Base-by-base conservation (phyloP, 2,329 filamentous ascomycete species). In the Hymenoscyphus albidus region DNA sequence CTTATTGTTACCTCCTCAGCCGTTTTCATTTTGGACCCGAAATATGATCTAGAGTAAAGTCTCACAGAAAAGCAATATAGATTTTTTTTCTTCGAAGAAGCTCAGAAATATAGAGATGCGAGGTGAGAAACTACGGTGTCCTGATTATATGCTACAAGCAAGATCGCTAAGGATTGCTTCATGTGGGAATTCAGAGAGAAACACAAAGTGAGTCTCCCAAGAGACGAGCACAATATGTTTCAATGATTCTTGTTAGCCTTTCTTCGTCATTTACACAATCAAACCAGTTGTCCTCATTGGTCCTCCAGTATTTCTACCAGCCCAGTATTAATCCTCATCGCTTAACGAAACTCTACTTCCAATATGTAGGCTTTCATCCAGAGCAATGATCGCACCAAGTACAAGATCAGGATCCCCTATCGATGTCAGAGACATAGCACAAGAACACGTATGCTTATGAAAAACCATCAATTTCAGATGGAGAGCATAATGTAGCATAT, bases 391-490 rank as follows among this genome's bases (percentile, higher is more conserved):
- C 2, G 67, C 74, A 0, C 68, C 74, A 0, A 67, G 68, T 2
- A 67, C 69, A 13, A 73, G 70, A 5, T 67, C 74, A 0, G 72
- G 68, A 2, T 72, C 72, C 9, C 74, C 70, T 55, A 77, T 82
- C 14, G 80, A 82, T 65, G 78, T 82, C 0, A 74, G 79, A 5
- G 80, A 82, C 64, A 79, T 82, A 0, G 78, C 79, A 1, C 72
- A 74, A 7, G 71, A 80, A 54, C 72, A 79, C 14, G 70, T 77
- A 1, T 80, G 72, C 73, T 0, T 74, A 76, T 22, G 76, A 78
- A 63, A 70, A 80, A 39, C 70, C 76, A 0, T 68, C 73, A 0
- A 67, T 75, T 54, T 73, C 77, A 0, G 71, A 80, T 63, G 77
- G 78, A 2, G 74, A 82, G 69, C 72, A 80, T 9, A 81, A 78